Conservation (phyloP, 2,329 filamentous ascomycete genomes). For the Exserohilum turcica region DNA sequence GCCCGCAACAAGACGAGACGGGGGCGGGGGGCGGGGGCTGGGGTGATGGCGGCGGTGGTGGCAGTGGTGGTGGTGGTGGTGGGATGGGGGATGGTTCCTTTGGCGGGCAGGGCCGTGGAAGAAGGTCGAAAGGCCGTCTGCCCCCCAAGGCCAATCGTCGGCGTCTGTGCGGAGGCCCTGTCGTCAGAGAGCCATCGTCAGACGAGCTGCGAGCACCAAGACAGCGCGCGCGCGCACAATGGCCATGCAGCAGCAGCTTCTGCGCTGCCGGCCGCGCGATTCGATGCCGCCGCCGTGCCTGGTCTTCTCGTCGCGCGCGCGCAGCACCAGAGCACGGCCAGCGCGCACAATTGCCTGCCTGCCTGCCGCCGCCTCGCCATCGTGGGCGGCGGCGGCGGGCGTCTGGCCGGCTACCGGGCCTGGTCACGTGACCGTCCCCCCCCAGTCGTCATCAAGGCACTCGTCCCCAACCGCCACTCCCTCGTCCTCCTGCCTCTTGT, state of each 20-base stretch:
- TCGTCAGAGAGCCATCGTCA: slow-evolving; percentile 7
- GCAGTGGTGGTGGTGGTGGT: slow-evolving; percentile 1
- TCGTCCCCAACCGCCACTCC: slow-evolving; percentile 12
- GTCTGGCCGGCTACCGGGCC: background rate
- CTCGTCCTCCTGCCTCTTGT: slow-evolving; percentile 8
- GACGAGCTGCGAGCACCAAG: background rate
- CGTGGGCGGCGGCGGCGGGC: background rate
- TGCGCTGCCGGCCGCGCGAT: too few relatives aligned
- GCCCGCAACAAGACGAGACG: slow-evolving; percentile 24
- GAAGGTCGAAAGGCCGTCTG: slow-evolving; percentile 18
- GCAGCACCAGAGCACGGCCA: too few relatives aligned
- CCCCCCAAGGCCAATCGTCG: slow-evolving; percentile 5
- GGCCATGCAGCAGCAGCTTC: background rate
- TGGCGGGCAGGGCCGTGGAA: slow-evolving; percentile 13
- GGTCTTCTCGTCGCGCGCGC: too few relatives aligned
- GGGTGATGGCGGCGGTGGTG: slow-evolving; percentile 7
- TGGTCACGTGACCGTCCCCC: background rate
- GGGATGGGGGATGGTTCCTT: slow-evolving; percentile 1
- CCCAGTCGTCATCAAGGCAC: slow-evolving; percentile 4
- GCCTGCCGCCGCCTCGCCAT: background rate
- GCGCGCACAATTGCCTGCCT: background rate
- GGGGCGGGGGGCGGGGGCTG: slow-evolving; percentile 16
- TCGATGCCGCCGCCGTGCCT: too few relatives aligned
- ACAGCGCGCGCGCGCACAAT: too few relatives aligned
- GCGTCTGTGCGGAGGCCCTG: slow-evolving; percentile 20